Conservation (phyloP, 208 protist genomes). For the Leptomonas seymouri region DNA sequence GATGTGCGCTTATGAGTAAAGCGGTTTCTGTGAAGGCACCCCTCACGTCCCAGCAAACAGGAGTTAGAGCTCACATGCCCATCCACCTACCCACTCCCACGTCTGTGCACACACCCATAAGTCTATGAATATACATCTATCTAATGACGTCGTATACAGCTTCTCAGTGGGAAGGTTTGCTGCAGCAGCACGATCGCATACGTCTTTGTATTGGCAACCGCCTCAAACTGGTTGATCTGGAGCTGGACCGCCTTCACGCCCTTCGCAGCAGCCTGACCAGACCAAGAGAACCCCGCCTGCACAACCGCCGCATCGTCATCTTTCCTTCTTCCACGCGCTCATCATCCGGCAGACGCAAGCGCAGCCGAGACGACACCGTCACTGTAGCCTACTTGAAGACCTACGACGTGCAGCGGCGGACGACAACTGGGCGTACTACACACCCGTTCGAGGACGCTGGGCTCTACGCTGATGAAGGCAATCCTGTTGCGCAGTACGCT, state of each 20-base stretch:
- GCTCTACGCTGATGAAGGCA: slow-evolving; percentile 12
- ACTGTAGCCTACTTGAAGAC: neutral
- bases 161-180: neutral
- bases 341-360: neutral
- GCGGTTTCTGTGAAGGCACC: no score
- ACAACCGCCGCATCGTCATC: neutral
- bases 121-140: no score
- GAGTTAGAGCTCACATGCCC: no score
- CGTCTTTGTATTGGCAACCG: neutral
- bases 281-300: neutral
- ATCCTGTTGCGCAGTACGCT: slow-evolving; percentile 12
- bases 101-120: no score
- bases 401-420: neutral
- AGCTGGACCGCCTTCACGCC: slow-evolving; percentile 17
- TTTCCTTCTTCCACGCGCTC: neutral
- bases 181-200: slow-evolving; percentile 3
- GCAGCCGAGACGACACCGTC: neutral
- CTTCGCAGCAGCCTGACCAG: slow-evolving; percentile 8
- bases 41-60: no score
- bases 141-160: neutral
- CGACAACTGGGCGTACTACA: neutral
- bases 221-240: neutral
- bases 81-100: neutral
- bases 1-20: no score
- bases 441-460: slow-evolving; percentile 24